phyloP scores from a whole-genome alignment of 2,329 filamentous ascomycete genomes.

The Arthrobotrys conoides region DNA sequence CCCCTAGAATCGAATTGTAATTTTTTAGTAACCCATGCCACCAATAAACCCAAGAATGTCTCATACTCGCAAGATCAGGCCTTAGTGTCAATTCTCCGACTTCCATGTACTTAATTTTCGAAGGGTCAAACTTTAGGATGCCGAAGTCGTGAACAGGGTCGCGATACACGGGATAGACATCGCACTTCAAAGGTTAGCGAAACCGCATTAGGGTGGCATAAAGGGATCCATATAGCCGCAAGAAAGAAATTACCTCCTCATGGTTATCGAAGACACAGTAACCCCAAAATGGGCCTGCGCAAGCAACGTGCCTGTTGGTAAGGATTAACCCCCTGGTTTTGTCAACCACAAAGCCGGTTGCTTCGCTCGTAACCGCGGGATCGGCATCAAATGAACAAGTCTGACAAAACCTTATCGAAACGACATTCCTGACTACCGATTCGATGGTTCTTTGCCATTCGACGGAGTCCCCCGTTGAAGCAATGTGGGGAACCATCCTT shows the following conservation, averaged over 20 bases:
- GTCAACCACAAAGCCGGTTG: constrained; percentile 97
- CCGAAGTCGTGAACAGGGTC: constrained; percentile 99
- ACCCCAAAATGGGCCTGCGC: constrained; percentile 95
- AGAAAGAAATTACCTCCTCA: constrained; percentile 75
- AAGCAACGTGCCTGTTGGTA: constrained; percentile 93
- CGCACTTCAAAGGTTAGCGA: constrained; percentile 74
- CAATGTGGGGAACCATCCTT: constrained; percentile 65
- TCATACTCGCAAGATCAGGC: constrained; percentile 79
- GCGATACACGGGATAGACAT: constrained; percentile 95
- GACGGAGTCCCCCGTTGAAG: constrained; percentile 75
- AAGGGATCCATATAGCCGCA: constrained; percentile 10
- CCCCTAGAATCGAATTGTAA: constrained; percentile 67
- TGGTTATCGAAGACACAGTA: constrained; percentile 99
- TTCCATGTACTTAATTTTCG: constrained; percentile 97
- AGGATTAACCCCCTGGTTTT: constrained; percentile 90
- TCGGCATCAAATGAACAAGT: constrained; percentile 99
- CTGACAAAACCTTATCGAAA: constrained; percentile 99
- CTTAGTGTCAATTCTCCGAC: constrained; percentile 83
- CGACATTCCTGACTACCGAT: constrained; percentile 91
- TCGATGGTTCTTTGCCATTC: constrained; percentile 98
- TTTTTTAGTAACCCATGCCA: constrained; percentile 39
- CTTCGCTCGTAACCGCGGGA: constrained; percentile 90
- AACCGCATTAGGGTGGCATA: constrained; percentile 8
- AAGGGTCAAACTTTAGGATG: constrained; percentile 94
- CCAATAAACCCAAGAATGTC: constrained; percentile 61